A percentile compares a stretch with the other conserved stretches of the same genome.
Conservation (phyloP, 768 basidiomycete genomes). For the Amanita pallidorosea region DNA sequence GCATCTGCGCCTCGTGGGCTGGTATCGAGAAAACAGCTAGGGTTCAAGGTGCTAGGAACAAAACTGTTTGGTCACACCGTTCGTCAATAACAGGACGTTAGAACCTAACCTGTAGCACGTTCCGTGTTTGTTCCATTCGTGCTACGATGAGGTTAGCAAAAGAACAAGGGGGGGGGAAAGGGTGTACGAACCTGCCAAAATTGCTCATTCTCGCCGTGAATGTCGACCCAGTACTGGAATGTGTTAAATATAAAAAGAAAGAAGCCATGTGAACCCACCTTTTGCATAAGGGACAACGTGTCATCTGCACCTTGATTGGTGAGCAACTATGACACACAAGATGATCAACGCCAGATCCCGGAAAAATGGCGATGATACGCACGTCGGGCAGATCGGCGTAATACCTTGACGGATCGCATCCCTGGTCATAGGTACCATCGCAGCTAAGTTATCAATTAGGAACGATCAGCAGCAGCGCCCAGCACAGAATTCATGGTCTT, state of each 20-base stretch:
- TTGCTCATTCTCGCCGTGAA: constrained; percentile 35
- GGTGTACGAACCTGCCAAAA: constrained; percentile 44
- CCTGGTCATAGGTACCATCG: constrained; percentile 28
- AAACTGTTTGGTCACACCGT: not conserved
- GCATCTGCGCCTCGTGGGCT: constrained; percentile 48
- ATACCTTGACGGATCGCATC: constrained; percentile 36
- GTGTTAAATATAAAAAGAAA: too few relatives aligned
- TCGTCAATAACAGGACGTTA: not conserved
- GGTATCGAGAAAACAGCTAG: constrained; percentile 39
- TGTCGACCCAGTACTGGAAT: constrained; percentile 41
- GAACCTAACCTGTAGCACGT: constrained; percentile 26
- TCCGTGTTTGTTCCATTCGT: constrained; percentile 55
- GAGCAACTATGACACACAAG: constrained; percentile 29
- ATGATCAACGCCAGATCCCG: not conserved
- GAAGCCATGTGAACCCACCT: constrained; percentile 7
- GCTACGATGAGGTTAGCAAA: constrained; percentile 16
- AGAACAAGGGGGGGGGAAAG: not conserved
- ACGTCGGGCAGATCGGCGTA: constrained; percentile 35
- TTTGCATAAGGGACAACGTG: constrained; percentile 41
- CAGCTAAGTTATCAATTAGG: constrained; percentile 22
- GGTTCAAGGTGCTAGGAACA: constrained; percentile 34
- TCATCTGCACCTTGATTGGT: constrained; percentile 34
- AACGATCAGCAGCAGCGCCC: not conserved
- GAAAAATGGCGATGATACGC: constrained; percentile 3
- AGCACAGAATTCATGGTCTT: not conserved